Percentiles rank a stretch among this genome's conserved stretches.
These are phyloP conservation scores for Phytophthora cryptogea DNA, from an alignment of 352 stramenopile genomes.

Conservation along the genomic window DNA sequence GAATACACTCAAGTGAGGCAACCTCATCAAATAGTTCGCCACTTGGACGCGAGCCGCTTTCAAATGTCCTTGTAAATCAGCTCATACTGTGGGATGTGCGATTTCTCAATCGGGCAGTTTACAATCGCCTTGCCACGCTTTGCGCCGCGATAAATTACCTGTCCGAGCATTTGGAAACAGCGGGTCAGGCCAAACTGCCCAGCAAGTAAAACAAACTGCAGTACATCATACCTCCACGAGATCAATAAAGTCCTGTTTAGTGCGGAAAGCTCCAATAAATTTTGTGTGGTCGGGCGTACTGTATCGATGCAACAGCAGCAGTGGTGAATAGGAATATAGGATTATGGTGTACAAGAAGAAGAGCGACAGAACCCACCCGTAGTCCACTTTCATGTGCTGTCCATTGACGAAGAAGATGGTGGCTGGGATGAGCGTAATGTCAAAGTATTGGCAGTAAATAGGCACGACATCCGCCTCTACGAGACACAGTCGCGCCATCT, in stretches of 20 bases:
- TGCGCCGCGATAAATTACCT: conserved; percentile 86
- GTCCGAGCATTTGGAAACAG: neutral
- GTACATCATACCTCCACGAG: conserved; percentile 69
- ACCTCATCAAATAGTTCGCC: neutral
- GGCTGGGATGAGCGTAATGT: conserved; percentile 85
- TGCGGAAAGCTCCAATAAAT: conserved; percentile 84
- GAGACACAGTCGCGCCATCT: conserved; percentile 76
- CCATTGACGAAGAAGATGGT: conserved; percentile 90
- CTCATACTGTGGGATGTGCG: conserved; percentile 78
- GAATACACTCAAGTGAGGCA: conserved; percentile 29
- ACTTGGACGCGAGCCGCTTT: neutral
- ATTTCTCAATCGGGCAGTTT: conserved; percentile 76
- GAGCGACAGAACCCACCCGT: conserved; percentile 51
- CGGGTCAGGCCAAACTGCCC: neutral
- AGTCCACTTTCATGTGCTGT: conserved; percentile 91
- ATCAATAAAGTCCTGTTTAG: conserved; percentile 84
- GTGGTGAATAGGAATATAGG: neutral
- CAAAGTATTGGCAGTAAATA: conserved; percentile 90
- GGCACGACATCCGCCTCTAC: conserved; percentile 74
- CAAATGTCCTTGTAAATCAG: conserved; percentile 87
- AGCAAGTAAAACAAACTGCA: neutral
- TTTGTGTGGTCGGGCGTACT: conserved; percentile 89
- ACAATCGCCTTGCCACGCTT: conserved; percentile 84
- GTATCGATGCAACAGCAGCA: neutral
- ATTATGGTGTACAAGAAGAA: neutral